Conservation (phyloP, 352 stramenopile genomes). For the Globisporangium sylvaticum region DNA sequence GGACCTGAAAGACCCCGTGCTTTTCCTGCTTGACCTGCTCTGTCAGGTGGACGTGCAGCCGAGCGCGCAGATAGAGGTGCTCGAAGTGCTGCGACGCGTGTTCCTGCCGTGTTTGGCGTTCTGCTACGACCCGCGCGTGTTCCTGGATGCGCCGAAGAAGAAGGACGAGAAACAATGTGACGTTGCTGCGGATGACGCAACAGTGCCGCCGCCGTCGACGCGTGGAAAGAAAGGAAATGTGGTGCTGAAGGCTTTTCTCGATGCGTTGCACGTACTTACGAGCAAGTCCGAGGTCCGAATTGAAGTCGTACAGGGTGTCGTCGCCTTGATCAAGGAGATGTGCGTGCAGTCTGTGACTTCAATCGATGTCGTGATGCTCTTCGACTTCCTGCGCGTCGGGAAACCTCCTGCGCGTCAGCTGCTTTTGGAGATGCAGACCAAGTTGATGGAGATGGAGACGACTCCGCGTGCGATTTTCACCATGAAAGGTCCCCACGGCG, state of each 20-base stretch:
- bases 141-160: conserved; percentile 18
- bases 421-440: conserved; percentile 58
- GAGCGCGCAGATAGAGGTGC: conserved; percentile 26
- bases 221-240: conserved; percentile 27
- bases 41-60: conserved; percentile 22
- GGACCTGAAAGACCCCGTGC: conserved; percentile 36
- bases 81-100: conserved; percentile 36
- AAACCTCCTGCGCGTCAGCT: conserved; percentile 33
- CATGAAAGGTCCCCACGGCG: conserved; percentile 57
- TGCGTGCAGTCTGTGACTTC: conserved; percentile 59
- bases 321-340: conserved; percentile 42
- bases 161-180: neutral
- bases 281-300: conserved; percentile 24
- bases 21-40: conserved; percentile 50
- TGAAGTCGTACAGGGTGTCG: conserved; percentile 29
- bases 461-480: conserved; percentile 66
- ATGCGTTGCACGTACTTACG: conserved; percentile 33
- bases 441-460: conserved; percentile 47
- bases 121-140: conserved; percentile 36
- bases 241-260: conserved; percentile 51
- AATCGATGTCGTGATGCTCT: conserved; percentile 57
- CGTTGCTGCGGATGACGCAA: neutral
- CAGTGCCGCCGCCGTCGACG: neutral
- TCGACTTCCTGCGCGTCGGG: conserved; percentile 65
- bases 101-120: conserved; percentile 33